These are phyloP conservation scores for Peronospora tabacina DNA, from an alignment of 352 stramenopile genomes.

Conservation along the genomic window DNA sequence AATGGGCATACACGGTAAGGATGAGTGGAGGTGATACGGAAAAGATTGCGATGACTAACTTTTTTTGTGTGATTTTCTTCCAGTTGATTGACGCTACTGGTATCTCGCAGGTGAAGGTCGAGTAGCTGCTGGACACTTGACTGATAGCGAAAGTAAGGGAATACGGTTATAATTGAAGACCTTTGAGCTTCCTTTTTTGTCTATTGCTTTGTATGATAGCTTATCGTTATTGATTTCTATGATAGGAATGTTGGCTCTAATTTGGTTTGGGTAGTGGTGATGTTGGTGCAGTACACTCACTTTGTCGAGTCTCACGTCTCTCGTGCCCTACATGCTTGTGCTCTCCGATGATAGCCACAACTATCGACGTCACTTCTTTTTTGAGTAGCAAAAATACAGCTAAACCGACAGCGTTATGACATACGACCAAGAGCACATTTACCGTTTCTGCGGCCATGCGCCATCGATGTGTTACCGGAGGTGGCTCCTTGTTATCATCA, in stretches of 20 bases:
- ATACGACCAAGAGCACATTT: not conserved
- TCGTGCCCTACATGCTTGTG: conserved; percentile 47
- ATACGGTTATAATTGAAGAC: conserved; percentile 16
- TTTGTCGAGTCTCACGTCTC: conserved; percentile 7
- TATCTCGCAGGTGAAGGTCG: conserved; percentile 57
- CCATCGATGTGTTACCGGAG: conserved; percentile 65
- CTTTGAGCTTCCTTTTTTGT: not conserved
- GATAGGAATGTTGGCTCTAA: not conserved
- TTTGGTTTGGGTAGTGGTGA: not conserved
- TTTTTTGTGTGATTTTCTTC: conserved; percentile 3
- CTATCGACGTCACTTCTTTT: conserved; percentile 62
- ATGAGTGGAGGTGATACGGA: not conserved
- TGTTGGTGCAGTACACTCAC: not conserved
- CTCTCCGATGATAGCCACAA: conserved; percentile 47
- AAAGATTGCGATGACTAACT: not conserved
- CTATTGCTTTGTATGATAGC: not conserved
- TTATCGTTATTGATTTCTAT: conserved; percentile 1
- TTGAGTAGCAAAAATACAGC: no score
- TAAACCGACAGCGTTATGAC: no score
- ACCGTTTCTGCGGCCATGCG: conserved; percentile 59
- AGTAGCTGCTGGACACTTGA: conserved; percentile 23
- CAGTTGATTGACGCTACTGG: conserved; percentile 63
- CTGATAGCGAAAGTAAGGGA: conserved; percentile 8
- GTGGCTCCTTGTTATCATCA: conserved; percentile 22
- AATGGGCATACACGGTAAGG: conserved; percentile 75